Conservation (phyloP, 2,329 filamentous ascomycete genomes). For the Aspergillus sp. region DNA sequence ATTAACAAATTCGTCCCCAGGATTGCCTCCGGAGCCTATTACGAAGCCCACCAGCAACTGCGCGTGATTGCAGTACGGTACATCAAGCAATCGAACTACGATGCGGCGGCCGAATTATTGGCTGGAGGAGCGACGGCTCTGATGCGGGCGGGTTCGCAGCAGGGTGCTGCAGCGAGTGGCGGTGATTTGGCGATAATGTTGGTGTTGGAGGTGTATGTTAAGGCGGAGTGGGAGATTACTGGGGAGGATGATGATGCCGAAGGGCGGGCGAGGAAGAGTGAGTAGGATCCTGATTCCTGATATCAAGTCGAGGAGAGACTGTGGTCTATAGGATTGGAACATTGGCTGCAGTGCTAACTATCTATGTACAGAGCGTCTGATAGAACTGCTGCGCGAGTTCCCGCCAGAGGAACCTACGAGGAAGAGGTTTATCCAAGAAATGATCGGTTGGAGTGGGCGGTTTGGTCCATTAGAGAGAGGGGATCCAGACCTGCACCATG, state of each 20-base stretch:
- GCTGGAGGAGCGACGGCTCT: conserved; percentile 75
- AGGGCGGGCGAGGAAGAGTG: conserved; percentile 56
- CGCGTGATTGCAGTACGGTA: conserved; percentile 91
- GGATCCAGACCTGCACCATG: conserved; percentile 90
- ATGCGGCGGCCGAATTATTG: conserved; percentile 78
- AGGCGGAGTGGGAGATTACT: conserved; percentile 65
- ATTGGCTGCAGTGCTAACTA: conserved; percentile 2
- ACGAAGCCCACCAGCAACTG: conserved; percentile 97
- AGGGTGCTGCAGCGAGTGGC: conserved; percentile 87
- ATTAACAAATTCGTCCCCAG: conserved; percentile 34
- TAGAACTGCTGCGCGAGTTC: conserved; percentile 75
- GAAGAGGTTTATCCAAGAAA: conserved; percentile 84
- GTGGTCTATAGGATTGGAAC: background rate
- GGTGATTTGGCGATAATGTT: conserved; percentile 82
- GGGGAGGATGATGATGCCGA: conserved; percentile 46
- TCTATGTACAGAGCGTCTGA: conserved; percentile 47
- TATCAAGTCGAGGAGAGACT: background rate
- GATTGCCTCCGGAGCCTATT: conserved; percentile 85
- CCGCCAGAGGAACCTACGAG: conserved; percentile 75
- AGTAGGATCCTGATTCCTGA: conserved; percentile 7
- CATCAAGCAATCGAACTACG: conserved; percentile 77
- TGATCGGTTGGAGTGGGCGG: conserved; percentile 79
- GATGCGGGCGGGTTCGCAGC: conserved; percentile 53
- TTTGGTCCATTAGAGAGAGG: conserved; percentile 81
- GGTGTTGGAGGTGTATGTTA: conserved; percentile 82